Percentiles rank a stretch among this genome's conserved stretches.
Conservation (phyloP, 345 rosid genomes). For the Aquilaria malaccensis region DNA sequence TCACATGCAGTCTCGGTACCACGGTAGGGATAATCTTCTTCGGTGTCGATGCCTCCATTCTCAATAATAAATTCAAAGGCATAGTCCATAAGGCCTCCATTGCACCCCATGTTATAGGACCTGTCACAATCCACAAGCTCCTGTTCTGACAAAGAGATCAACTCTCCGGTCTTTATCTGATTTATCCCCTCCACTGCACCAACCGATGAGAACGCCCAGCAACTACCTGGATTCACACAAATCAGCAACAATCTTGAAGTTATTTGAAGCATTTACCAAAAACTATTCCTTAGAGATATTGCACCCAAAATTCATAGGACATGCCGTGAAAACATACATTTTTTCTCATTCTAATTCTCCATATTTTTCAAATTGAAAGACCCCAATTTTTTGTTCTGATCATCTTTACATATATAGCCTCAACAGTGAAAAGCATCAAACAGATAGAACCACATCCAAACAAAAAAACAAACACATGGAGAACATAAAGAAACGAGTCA, state of each 20-base stretch:
- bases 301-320: neutral
- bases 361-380: neutral
- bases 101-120: conserved; percentile 51
- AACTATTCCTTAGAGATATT: neutral
- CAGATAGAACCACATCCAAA: neutral
- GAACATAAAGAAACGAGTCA: neutral
- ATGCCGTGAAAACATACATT: neutral
- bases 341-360: neutral
- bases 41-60: conserved; percentile 66
- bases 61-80: conserved; percentile 53
- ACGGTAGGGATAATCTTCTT: conserved; percentile 57
- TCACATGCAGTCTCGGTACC: conserved; percentile 39
- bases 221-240: conserved; percentile 44
- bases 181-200: conserved; percentile 76
- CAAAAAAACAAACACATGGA: neutral
- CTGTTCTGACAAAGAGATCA: conserved; percentile 59
- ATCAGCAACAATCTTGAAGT: neutral
- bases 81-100: conserved; percentile 79
- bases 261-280: too few species aligned
- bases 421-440: neutral
- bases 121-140: conserved; percentile 75
- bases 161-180: conserved; percentile 61
- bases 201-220: conserved; percentile 83
- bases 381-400: too few species aligned
- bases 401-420: too few species aligned